Evolutionary conservation across 139 green algal species (phyloP), one percentile per base, ranked within the genome.

Genomic region (Eudorina sp.): DNA sequence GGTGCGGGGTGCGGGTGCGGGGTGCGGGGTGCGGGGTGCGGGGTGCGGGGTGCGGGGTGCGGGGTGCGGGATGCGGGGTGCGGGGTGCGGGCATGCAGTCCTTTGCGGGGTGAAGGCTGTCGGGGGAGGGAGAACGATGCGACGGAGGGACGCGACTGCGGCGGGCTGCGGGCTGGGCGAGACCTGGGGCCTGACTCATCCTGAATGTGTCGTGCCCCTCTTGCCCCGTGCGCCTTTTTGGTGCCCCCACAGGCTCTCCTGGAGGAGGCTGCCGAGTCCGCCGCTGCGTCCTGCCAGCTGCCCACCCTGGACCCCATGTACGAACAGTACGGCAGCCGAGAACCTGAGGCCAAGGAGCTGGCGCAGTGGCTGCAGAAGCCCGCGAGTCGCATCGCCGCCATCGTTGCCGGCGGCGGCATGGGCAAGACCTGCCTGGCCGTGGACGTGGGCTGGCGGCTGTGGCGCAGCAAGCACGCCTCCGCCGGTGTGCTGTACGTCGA

Each of bases 401-500:
- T 89, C 19, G 46, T 89, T 25, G 84, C 48, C 21, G 72, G 29
- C 1, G 85, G 70, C 48, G 85, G 85, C 55, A 41, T 80, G 55
- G 85, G 85, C 85, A 90, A 90, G 85, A 84, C 85, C 11, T 78
- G 43, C 40, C 38, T 90, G 46, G 85, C 85, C 3, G 40, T 75
- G 40, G 85, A 90, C 74, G 41, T 90, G 46, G 73, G 53, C 14
- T 79, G 58, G 85, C 41, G 62, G 41, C 73, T 85, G 74, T 53
- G 40, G 41, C 34, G 27, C 21, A 21, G 13, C 23, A 77, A 77
- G 38, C 21, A 68, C 38, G 38, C 38, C 23, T 25, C 51, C 6
- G 68, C 69, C 8, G 83, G 83, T 8, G 83, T n/a, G 27, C 51
- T 83, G 51, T 79, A 58, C 66, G 83, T 83, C n/a, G 83, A 89